Evolutionary conservation across 2,329 filamentous ascomycete species (phyloP), one percentile per base, ranked within the genome.

Genomic region (Talaromyces sp.): DNA sequence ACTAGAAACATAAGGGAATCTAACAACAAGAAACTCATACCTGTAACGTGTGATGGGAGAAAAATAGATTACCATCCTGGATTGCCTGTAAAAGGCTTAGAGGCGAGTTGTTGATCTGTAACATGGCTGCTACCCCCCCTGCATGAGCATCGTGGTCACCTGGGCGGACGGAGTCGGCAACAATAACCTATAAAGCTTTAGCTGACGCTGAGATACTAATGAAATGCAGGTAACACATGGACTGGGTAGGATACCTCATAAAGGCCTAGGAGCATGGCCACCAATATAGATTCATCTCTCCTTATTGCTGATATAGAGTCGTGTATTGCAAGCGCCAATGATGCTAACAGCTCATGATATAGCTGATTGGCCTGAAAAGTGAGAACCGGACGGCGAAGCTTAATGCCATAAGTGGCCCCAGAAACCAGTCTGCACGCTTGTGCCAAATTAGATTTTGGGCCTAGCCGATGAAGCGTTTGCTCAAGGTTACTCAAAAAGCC

Each of bases 181-280:
- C 33, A 9, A 61, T 57, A 12, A 57, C 57, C 59, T 61, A 28
- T 31, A 18, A 54, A 47, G 28, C 7, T 12, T 56, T 10, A 56
- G 55, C 14, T 34, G 14, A 33, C 30, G n/a, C n/a, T 8, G 16
- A n/a, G 16, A 28, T 6, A 23, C 23, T 2, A 33, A 51, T 8
- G 12, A 18, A 10, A 23, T 6, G 23, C 18, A 18, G 18, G 3
- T 40, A 34, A n/a, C 18, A 44, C 18, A 30, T 7, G 8, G 1
- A 16, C 30, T 31, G 27, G 42, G 44, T 44, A 42, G 34, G 34
- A 16, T n/a, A 61, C 59, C 55, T 61, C 54, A 23, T 61, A 61
- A 44, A 61, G 59, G 27, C 59, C 59, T 53, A 61, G 14, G 9
- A 61, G 44, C 36, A 56, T 61, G 8, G 59, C 54, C 3, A 61